Percentiles rank a stretch among this genome's conserved stretches.
phyloP scores from a whole-genome alignment of 148 eudicot species.

The Rhododendron ovatum region DNA sequence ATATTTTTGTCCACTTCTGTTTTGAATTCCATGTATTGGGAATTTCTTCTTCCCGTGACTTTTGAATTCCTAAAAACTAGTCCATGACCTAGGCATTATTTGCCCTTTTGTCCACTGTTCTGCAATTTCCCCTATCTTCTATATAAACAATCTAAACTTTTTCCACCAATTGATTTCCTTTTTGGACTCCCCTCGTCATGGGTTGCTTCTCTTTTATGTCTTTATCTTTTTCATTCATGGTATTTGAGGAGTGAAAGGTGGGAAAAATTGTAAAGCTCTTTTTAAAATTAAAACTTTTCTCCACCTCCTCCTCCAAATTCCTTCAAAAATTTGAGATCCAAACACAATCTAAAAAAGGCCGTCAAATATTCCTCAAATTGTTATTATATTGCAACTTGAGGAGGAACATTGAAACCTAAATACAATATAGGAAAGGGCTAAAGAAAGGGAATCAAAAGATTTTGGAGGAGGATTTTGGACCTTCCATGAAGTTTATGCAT shows the following conservation, averaged over 20 bases:
- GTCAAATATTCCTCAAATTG: neutral
- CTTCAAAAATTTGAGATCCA: neutral
- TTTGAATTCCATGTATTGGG: too few relatives aligned
- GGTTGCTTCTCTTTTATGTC: neutral
- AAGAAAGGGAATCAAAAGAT: neutral
- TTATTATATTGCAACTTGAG: neutral
- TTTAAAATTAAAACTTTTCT: neutral
- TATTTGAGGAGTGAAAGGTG: neutral
- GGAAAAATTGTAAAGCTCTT: neutral
- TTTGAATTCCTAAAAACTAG: too few relatives aligned
- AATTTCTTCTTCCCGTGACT: too few relatives aligned
- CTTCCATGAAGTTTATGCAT: neutral
- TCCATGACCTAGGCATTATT: too few relatives aligned
- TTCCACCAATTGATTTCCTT: neutral
- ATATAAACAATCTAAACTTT: too few relatives aligned
- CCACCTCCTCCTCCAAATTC: neutral
- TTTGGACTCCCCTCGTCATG: neutral
- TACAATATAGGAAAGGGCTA: neutral
- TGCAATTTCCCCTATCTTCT: too few relatives aligned
- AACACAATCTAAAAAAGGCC: neutral
- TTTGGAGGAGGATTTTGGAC: neutral
- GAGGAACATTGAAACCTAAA: neutral
- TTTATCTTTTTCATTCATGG: neutral
- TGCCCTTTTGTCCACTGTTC: too few relatives aligned
- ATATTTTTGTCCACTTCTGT: too few relatives aligned